Conservation (phyloP, 192 early-diverging fungal genomes). For the Coemansia sp. region DNA sequence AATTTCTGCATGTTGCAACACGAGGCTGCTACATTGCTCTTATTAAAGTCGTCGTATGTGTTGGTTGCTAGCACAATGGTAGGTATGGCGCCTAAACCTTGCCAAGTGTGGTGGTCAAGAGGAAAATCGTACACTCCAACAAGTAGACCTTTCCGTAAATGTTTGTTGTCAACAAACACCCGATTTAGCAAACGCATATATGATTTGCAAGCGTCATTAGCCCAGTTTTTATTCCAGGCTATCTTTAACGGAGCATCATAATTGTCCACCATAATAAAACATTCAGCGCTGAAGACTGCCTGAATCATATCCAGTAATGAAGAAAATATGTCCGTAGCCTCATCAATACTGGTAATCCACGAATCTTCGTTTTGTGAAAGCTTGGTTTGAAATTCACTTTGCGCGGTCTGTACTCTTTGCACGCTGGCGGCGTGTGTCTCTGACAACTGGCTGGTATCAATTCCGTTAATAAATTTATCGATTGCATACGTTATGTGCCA, state of each 20-base stretch:
- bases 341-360: not conserved
- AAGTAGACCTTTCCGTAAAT: not conserved
- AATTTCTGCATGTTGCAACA: not conserved
- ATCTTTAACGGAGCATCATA: not conserved
- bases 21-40: not conserved
- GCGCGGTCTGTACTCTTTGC: not conserved
- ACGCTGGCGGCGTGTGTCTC: not conserved
- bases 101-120: not conserved
- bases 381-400: not conserved
- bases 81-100: not conserved
- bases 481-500: not conserved
- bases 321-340: not conserved
- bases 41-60: not conserved
- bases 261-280: not conserved
- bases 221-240: not conserved
- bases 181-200: not conserved
- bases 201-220: not conserved
- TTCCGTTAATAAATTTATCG: not conserved
- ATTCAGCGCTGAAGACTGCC: not conserved
- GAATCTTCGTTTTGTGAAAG: not conserved
- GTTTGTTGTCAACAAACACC: not conserved
- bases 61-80: conserved; percentile 1
- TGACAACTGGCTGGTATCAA: not conserved
- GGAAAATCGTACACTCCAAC: not conserved
- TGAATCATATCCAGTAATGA: not conserved